Base-by-base conservation (phyloP, 257 asterid species). In the Lycium ferocissimum region DNA sequence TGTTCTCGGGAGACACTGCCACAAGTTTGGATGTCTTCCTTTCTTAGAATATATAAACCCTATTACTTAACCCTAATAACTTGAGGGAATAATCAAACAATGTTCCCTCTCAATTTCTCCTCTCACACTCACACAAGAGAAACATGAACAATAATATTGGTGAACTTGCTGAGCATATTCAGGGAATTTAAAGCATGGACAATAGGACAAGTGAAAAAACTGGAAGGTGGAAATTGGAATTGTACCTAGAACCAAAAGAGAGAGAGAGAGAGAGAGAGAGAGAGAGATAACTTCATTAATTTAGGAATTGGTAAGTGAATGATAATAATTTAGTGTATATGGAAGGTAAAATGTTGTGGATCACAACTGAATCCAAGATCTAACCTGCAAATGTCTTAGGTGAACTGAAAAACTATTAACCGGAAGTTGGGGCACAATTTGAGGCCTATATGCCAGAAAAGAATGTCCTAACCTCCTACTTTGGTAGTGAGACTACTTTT, bases 281-380 rank as follows among this genome's bases (percentile, higher is more conserved):
- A 2, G 40, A n/a, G 81, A 49, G 45, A 18, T 4, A 70, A 40
- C 7, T 20, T 17, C 79, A 40, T 70, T 40, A 54, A 40, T 9
- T 70, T 18, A 17, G 76, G 37, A 67, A 58, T 11, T 65, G 71
- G 43, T 6, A 65, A 11, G 43, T 26, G 43, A 65, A 45, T 72
- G n/a, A 72, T 10, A 45, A 72, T 72, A 45, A 45, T 45, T 72
- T n/a, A 58, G 80, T 45, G 37, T n/a, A 45, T 26, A 72, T 72
- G 80, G 81, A 49, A 73, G 59, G 80, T 18, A 73, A 75, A 49
- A 47, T 20, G 22, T 49, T 11, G 22, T 75, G 81, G 61, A 75
- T 75, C 62, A 49, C 43, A 11, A 49, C 61, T 49, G 43, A 20
- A 75, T 75, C 20, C 6, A 75, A 73, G 49, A 75, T 20, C 33